Percentiles rank a stretch among this genome's conserved stretches.
Evolutionary conservation across 192 early-diverging fungal species (phyloP).

Genomic region (Chytriomyces hyalinus): DNA sequence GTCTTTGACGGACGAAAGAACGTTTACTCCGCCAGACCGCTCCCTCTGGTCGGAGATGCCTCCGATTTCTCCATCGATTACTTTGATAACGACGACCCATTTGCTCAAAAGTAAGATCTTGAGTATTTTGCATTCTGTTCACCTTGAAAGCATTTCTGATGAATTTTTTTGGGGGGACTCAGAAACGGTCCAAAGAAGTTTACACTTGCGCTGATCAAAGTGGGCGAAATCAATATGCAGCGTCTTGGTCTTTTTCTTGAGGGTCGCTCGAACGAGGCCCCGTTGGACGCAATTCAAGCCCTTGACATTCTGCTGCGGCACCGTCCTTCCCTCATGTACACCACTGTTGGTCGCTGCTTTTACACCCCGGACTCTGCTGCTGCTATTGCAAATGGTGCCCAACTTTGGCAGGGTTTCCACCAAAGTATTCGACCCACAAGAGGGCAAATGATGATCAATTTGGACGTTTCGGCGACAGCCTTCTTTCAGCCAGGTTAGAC

Average conservation of each 20-base stretch:
- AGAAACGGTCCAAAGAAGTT: conserved; percentile 61
- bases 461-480: conserved; percentile 66
- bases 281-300: conserved; percentile 54
- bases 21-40: conserved; percentile 64
- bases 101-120: conserved; percentile 19
- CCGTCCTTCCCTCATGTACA: conserved; percentile 76
- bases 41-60: conserved; percentile 61
- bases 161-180: neutral
- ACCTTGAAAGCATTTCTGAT: neutral
- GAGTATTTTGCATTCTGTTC: neutral
- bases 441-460: conserved; percentile 66
- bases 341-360: conserved; percentile 87
- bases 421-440: conserved; percentile 80
- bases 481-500: conserved; percentile 60
- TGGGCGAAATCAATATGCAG: conserved; percentile 69
- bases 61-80: conserved; percentile 65
- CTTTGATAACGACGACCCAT: conserved; percentile 57
- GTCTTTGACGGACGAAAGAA: conserved; percentile 88
- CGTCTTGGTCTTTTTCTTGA: conserved; percentile 52
- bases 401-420: conserved; percentile 94
- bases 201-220: conserved; percentile 68
- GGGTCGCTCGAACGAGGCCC: conserved; percentile 53
- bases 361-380: conserved; percentile 74
- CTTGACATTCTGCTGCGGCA: conserved; percentile 86
- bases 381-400: conserved; percentile 73